Base-by-base conservation (phyloP, 2,329 filamentous ascomycete genomes). In the Botrytis sinoallii region DNA sequence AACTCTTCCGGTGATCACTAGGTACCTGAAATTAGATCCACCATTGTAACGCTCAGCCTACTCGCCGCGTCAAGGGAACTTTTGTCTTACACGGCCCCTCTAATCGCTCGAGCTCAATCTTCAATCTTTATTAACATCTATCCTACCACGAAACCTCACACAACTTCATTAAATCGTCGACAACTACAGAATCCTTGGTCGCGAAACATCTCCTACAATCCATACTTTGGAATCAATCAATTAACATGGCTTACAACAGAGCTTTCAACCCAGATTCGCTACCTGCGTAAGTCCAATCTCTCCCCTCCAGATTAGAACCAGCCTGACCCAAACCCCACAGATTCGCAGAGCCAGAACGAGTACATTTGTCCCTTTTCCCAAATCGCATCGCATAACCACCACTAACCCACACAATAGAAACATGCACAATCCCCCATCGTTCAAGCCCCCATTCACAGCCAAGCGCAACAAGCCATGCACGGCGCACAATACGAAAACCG, bases 261-360 rank as follows among this genome's bases (percentile, higher is more conserved):
- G 89, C 92, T 73, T 96, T 94, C 85, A 97, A 99, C 83, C 95
- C 95, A 48, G 95, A 99, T 86, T 93, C 94, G 82, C 90, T 99
- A 77, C 95, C 95, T 81, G 94, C 94, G 92, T 96, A 87, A 85
- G 91, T 84, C 71, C 61, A 66, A 22, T 60, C 55, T 64, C 59
- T 73, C 46, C 35, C 74, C 75, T 55, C 46, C 16, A 48, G 70
- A 22, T 32, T 55, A 70, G 63, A 72, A 66, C 73, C 64, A 46
- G 75, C 71, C 74, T 77, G 72, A 75, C 57, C 64, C 35, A 14
- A 40, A n/a, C 73, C 70, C 74, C 65, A 70, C 77, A 87, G 86
- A 77, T 88, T 88, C 78, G 85, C 86, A 76, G 85, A 87, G 78
- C 86, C 86, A 67, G 86, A 88, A 75, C 77, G 80, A 74, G 80